Evolutionary conservation across 495 filamentous ascomycete genomes (phyloP).

Genomic region (Talaromyces nanjingensis): DNA sequence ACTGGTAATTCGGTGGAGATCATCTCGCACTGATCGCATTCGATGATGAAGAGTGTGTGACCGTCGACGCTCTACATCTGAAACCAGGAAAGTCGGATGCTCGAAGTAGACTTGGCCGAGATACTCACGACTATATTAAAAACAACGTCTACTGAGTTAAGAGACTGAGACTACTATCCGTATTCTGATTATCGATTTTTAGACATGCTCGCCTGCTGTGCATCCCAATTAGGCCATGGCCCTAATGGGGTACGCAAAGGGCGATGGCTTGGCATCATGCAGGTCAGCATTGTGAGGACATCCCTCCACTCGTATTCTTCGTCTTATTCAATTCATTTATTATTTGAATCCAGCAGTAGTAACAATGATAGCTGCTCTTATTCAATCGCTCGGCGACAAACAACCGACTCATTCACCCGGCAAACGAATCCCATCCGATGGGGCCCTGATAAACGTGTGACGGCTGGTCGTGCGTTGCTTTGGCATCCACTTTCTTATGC

Average conservation of each 20-base stretch:
- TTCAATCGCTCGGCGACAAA: not conserved
- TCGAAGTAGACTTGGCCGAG: not conserved
- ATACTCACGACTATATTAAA: not conserved
- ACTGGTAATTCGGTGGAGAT: not conserved
- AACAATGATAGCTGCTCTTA: not conserved
- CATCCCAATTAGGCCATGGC: not conserved
- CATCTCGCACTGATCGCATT: not conserved
- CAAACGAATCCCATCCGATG: not conserved
- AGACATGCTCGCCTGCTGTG: not conserved
- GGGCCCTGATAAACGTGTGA: not conserved
- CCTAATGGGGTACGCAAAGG: not conserved
- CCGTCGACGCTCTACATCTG: not conserved
- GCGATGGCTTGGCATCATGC: conserved; percentile 2
- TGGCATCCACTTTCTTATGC: not conserved
- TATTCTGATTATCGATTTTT: not conserved
- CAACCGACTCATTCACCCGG: not conserved
- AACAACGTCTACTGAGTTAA: not conserved
- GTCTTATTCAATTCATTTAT: not conserved
- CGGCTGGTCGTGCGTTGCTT: not conserved
- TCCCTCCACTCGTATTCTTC: not conserved
- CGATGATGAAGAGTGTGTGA: not conserved
- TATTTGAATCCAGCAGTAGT: not conserved
- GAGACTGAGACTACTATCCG: not conserved
- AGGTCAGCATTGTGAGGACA: not conserved
- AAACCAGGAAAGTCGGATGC: not conserved